Evolutionary conservation across 2,329 filamentous ascomycete genomes (phyloP).

Genomic region (Colletotrichum tanaceti): DNA sequence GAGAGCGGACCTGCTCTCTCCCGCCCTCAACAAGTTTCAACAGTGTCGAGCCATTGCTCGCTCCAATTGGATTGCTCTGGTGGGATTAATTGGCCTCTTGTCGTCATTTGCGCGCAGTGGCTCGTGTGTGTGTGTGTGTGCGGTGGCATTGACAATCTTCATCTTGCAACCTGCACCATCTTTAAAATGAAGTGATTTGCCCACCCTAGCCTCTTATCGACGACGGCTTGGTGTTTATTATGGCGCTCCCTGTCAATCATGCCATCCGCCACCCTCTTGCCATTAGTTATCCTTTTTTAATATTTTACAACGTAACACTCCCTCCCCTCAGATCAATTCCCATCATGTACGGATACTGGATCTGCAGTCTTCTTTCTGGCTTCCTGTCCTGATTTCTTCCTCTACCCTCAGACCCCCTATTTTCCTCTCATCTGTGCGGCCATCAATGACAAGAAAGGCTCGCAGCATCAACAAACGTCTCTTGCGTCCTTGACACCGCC

Average conservation of each 20-base stretch:
- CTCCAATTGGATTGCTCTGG: slow-evolving; percentile 28
- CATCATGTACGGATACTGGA: no score
- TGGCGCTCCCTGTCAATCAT: slow-evolving; percentile 23
- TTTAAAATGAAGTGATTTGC: slow-evolving; percentile 39
- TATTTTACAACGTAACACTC: no score
- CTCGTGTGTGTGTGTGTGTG: background rate
- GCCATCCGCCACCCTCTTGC: background rate
- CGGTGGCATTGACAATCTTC: slow-evolving; percentile 27
- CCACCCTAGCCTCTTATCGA: slow-evolving; percentile 30
- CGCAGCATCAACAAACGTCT: background rate
- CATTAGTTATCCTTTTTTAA: no score
- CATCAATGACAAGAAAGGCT: background rate
- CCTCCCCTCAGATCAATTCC: no score
- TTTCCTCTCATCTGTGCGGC: background rate
- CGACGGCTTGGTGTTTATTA: slow-evolving; percentile 21
- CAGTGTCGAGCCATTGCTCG: slow-evolving; percentile 24
- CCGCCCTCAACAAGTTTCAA: slow-evolving; percentile 38
- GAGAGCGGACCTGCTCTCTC: slow-evolving; percentile 22
- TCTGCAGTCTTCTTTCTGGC: background rate
- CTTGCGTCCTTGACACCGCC: slow-evolving; percentile 13
- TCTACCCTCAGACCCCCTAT: slow-evolving; percentile 7
- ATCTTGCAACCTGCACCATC: slow-evolving; percentile 23
- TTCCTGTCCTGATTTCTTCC: background rate
- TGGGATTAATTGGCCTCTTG: background rate
- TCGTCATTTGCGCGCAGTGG: background rate